phyloP scores from a whole-genome alignment of 2,329 filamentous ascomycete species.

The Curvularia lunata region DNA sequence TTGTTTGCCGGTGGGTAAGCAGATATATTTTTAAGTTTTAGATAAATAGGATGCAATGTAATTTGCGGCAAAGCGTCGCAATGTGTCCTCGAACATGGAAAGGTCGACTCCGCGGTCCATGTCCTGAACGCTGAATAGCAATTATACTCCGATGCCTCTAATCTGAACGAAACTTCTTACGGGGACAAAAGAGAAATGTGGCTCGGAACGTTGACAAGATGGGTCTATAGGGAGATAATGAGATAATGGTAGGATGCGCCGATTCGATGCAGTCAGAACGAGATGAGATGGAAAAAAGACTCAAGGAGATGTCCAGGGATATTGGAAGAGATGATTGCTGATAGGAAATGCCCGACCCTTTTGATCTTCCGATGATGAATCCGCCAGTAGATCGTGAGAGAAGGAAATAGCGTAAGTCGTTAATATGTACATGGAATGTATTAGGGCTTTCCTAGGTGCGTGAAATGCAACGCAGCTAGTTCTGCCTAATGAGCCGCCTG shows the following conservation, averaged over 20 bases:
- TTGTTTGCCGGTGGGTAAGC: background rate
- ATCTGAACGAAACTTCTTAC: background rate
- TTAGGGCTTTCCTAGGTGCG: slow-evolving; percentile 11
- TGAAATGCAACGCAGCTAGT: slow-evolving; percentile 21
- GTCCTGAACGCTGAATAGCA: background rate
- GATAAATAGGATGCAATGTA: slow-evolving; percentile 2
- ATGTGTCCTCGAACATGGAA: background rate
- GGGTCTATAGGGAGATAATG: slow-evolving; percentile 9
- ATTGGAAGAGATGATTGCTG: background rate
- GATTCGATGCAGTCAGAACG: slow-evolving; percentile 5
- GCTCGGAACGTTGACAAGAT: slow-evolving; percentile 4
- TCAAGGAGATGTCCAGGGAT: slow-evolving; percentile 8
- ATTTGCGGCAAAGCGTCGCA: background rate
- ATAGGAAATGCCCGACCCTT: slow-evolving; percentile 9
- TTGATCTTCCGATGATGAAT: slow-evolving; percentile 8
- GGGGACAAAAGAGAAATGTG: slow-evolving; percentile 5
- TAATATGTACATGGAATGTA: slow-evolving; percentile 28
- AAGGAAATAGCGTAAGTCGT: slow-evolving; percentile 21
- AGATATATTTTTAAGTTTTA: background rate
- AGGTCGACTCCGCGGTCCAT: background rate
- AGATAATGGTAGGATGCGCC: slow-evolving; percentile 7
- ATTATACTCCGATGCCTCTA: slow-evolving; percentile 5
- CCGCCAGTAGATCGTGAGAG: slow-evolving; percentile 7
- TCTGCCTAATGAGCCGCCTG: slow-evolving; percentile 16
- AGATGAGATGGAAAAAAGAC: slow-evolving; percentile 6